Evolutionary conservation across 352 stramenopile genomes (phyloP), one percentile per base, ranked within the genome.

Genomic region (Pythium plurisporium): DNA sequence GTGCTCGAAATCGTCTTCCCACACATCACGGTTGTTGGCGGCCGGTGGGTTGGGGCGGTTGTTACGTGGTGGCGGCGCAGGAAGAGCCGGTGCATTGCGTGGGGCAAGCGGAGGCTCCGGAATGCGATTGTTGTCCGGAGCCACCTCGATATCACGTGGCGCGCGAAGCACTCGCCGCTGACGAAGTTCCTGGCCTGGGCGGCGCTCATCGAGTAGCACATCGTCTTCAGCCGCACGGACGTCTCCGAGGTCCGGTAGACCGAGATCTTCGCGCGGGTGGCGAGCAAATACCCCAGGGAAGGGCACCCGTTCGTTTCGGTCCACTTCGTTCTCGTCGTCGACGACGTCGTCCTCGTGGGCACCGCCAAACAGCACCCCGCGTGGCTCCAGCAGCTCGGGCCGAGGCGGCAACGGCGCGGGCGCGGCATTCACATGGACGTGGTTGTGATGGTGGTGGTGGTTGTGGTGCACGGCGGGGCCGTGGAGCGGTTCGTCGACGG

Each of bases 1-100:
- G 65, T 96, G 81, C 26, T 95, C 82, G 42, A 95, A 89, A 30
- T 96, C 87, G 53, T 96, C 87, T 48, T 96, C 86, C 80, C 85
- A 92, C 22, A 79, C 76, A 27, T 72, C 33, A 17, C 73, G 59
- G 40, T 82, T 78, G 43, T 82, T 83, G 42, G 76, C 82, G 0
- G 65, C 47, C 29, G 69, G 61, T 6, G 64, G 69, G 15, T 47
- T 55, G 9, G 46, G 59, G 31, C 46, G 45, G 44, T 65, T 62
- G 62, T 60, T 60, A 25, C 76, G 65, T 19, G 36, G 47, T 22
- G 44, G 27, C 12, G 43, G 54, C n/a, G 37, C 47, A 3, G 57
- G 57, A 6, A 55, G 33, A 5, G 33, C 43, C 12, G 57, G 48
- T 17, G 57, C 47, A 36, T 61, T 57, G n/a, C 34, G 51, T 53